These are phyloP conservation scores for Boletales sp. DNA, from an alignment of 768 basidiomycete genomes.

Conservation along the genomic window DNA sequence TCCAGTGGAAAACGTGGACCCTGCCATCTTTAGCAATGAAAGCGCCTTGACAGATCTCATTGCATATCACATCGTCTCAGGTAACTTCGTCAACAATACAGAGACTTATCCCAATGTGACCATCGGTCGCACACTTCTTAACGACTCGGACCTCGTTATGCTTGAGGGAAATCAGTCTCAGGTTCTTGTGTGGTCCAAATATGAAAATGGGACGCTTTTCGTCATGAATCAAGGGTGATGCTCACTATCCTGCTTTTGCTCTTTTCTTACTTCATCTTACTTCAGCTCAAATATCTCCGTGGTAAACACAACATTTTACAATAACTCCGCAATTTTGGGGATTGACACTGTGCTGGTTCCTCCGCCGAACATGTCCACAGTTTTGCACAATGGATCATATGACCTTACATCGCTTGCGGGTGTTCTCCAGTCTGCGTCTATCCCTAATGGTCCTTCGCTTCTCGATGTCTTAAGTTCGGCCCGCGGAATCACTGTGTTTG, in stretches of 20 bases:
- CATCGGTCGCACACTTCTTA: slow-evolving; percentile 61
- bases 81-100: slow-evolving; percentile 44
- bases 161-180: slow-evolving; percentile 60
- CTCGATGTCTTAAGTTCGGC: slow-evolving; percentile 32
- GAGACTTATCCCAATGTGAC: slow-evolving; percentile 53
- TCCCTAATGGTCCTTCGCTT: slow-evolving; percentile 24
- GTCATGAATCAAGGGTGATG: slow-evolving; percentile 50
- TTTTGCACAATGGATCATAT: slow-evolving; percentile 35
- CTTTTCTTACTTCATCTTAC: neutral
- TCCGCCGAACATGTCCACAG: slow-evolving; percentile 45
- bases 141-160: slow-evolving; percentile 41
- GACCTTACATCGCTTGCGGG: slow-evolving; percentile 37
- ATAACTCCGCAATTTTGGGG: slow-evolving; percentile 44
- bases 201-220: slow-evolving; percentile 36
- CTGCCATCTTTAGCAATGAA: slow-evolving; percentile 25
- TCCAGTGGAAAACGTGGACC: slow-evolving; percentile 4
- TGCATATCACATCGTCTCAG: slow-evolving; percentile 55
- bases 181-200: slow-evolving; percentile 47
- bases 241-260: neutral
- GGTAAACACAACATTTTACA: slow-evolving; percentile 35
- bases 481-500: slow-evolving; percentile 63
- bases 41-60: slow-evolving; percentile 44
- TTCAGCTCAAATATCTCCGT: slow-evolving; percentile 34
- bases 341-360: slow-evolving; percentile 49
- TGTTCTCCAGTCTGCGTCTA: slow-evolving; percentile 13